Evolutionary conservation across 768 basidiomycete species (phyloP), one percentile per base, ranked within the genome.

Genomic region (Trametes maxima): DNA sequence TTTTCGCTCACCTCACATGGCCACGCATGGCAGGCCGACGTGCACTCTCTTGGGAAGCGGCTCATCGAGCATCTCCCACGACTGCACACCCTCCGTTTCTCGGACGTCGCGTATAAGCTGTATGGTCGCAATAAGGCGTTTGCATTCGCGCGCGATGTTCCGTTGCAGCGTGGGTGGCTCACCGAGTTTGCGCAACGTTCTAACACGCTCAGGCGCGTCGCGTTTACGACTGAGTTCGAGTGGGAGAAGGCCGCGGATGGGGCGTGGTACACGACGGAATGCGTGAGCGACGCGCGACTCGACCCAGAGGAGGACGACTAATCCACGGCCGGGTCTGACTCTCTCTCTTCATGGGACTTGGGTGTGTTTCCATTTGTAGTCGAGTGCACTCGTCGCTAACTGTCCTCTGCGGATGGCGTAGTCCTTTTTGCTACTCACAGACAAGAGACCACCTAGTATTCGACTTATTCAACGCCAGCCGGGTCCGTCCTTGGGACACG

Each of bases 171-270:
- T 12, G 21, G 11, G 12, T 24, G 21, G 35, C 24, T 57, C 5
- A 35, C 35, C 2, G 35, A 24, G 46, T 57, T 45, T n/a, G 55
- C 35, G 2, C 13, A 35, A 37, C 45, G 28, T 12, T 36, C 55
- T 11, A 10, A 36, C 14, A 14, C 21, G 14, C 45, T 57, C 13
- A 33, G 45, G 5, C 45, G 17, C 8, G 55, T 57, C 16, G 45
- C 55, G 19, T 57, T 57, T 36, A 57, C 55, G 45, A 57, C 55
- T 3, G 55, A 57, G 46, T 57, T 48, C 55, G 55, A 57, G 46
- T 57, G 55, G 55, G 55, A 48, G 46, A 57, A 57, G 55, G 21
- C 22, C 21, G 35, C n/a, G 5, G 55, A 57, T 28, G 55, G 46
- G 25, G 28, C 22, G 5, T 54, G 53, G 53, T 54, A 28, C 25